Base-by-base conservation (phyloP, 805 yeast genomes). In the Monosporozyma servazzii region DNA sequence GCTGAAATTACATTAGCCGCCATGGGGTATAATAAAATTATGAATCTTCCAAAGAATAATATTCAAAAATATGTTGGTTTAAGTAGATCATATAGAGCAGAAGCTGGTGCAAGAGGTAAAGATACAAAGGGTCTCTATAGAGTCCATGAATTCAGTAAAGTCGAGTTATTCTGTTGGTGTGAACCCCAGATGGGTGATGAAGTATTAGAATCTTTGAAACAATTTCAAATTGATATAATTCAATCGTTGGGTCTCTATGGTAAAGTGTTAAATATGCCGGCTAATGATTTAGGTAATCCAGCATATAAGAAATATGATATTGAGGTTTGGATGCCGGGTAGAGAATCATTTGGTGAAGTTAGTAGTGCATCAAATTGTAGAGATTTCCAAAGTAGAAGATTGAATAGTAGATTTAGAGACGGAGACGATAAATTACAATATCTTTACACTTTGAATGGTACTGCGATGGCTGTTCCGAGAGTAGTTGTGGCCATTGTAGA, bases 321-420 rank as follows among this genome's bases (percentile, higher is more conserved):
- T 52, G 99, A 93, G 68, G 96, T 90, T 0, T 88, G 96, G 89
- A 91, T 93, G 98, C 98, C 98, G 0, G 97, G 98, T 2, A 78
- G 96, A 59, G 90, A 88, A 0, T 66, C 71, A 1, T 91, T 95
- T 88, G 99, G 99, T 3, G 99, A 93, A 65, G 75, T 93, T 31
- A 82, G 95, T 1, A 87, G 96, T 29, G 77, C 95, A 1, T 89
- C 97, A 2, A 91, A 90, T 64, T 93, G 99, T 67, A 79, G 88
- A 3, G 97, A 90, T 58, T 93, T 79, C 66, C 99, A 93, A 70
- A 71, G 95, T 7, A 76, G 96, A 66, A 76, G 98, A 60, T 74
- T 93, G 58, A 82, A 83, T 40, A 84, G 95, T 5, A 78, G 77
- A 51, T 81, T 73, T 60, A 72, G 71, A 50, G 65, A 67, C 33